Evolutionary conservation across 495 filamentous ascomycete genomes (phyloP), one percentile per base, ranked within the genome.

Genomic region (Chaetomidium leptoderma): DNA sequence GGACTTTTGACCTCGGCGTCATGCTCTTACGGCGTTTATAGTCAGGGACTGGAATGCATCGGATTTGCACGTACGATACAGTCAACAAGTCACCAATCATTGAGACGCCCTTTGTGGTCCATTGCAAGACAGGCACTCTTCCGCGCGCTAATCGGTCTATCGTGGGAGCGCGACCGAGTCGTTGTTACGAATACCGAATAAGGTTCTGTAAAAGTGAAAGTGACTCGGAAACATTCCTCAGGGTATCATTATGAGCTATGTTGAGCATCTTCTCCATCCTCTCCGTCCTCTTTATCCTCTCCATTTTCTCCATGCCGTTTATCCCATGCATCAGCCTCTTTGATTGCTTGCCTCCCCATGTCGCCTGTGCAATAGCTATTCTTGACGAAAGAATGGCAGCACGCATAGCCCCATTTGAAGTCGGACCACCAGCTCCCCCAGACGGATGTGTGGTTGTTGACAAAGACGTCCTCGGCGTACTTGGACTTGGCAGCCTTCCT

Each of bases 351-450:
- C 68, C 82, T 91, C 16, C 91, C 92, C 55, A 86, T 85, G 50
- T 91, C 90, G 17, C 93, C 95, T 1, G 95, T 97, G 72, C 93
- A 98, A 64, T 97, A 98, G 68, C 89, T 95, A 67, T 97, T 97
- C 75, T 95, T 96, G 42, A 93, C 82, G 6, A 84, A 86, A 2
- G 90, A 95, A 70, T 89, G 90, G 78, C 93, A 98, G 73, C 93
- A 98, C 24, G 89, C 81, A 71, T 96, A 98, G n/a, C 95, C 93
- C 93, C 93, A 98, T 72, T 87, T 78, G 74, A 96, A 97, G 55
- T 90, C 84, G 40, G 82, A 80, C 93, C 93, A 98, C 93, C 93
- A 98, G 66, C 91, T 96, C 35, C 93, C 93, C 89, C 92, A 98
- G 1, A 96, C 90, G 0, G 87, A 83, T 21, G 84, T 90, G 69